phyloP scores from a whole-genome alignment of 1,139 yeast genomes.

The Pichia sp. region DNA sequence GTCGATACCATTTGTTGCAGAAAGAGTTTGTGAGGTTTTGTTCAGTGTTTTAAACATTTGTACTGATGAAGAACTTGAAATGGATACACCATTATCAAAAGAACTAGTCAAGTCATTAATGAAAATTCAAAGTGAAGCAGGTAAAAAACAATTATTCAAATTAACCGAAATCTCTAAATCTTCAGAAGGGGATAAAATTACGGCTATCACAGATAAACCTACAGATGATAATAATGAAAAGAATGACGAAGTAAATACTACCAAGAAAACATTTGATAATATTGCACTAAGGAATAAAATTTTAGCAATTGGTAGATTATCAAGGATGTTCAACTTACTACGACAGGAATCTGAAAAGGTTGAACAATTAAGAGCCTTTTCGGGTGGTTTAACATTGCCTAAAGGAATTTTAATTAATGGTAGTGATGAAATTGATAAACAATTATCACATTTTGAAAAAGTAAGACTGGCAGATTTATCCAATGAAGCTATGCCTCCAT shows the following conservation, averaged over 20 bases:
- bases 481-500: constrained; percentile 81
- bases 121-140: constrained; percentile 11
- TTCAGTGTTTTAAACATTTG: constrained; percentile 87
- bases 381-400: constrained; percentile 64
- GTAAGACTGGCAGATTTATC: constrained; percentile 75
- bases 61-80: constrained; percentile 89
- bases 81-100: constrained; percentile 48
- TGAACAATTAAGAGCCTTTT: constrained; percentile 50
- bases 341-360: constrained; percentile 89
- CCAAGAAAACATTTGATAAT: constrained; percentile 27
- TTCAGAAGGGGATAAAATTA: background rate
- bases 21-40: constrained; percentile 88
- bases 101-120: constrained; percentile 24
- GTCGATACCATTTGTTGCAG: constrained; percentile 98
- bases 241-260: background rate
- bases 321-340: constrained; percentile 86
- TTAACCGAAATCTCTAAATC: background rate
- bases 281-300: constrained; percentile 79
- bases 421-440: constrained; percentile 66
- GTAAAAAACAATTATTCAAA: background rate
- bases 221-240: background rate
- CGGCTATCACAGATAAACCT: background rate
- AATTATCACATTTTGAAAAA: constrained; percentile 72
- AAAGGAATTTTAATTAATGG: constrained; percentile 79
- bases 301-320: constrained; percentile 88